phyloP scores from a whole-genome alignment of 2,329 filamentous ascomycete species.

The Pestalotiopsis sp. region DNA sequence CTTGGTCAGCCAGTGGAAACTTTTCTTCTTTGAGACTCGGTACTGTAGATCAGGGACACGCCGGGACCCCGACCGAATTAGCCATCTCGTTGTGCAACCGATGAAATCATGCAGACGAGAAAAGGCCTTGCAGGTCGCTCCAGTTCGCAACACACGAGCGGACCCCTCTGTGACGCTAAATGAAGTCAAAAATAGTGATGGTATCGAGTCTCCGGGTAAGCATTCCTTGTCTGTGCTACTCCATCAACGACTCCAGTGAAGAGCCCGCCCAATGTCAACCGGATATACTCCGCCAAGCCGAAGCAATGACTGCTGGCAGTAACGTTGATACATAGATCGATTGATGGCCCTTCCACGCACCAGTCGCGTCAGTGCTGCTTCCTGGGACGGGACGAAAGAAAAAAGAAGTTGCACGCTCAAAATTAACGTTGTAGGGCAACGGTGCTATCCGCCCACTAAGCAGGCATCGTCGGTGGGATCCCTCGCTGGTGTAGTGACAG shows the following conservation, averaged over 20 bases:
- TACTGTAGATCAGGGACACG: constrained; percentile 27
- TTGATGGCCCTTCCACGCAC: constrained; percentile 4
- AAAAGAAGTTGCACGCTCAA: neutral
- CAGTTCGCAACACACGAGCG: neutral
- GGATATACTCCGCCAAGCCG: neutral
- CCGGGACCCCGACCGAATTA: constrained; percentile 26
- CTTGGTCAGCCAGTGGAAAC: constrained; percentile 15
- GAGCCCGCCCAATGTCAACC: neutral
- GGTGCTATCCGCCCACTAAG: constrained; percentile 1
- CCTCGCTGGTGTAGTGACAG: neutral
- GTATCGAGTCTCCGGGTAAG: neutral
- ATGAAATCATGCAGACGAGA: neutral
- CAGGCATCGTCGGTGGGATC: neutral
- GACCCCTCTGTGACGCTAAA: constrained; percentile 1
- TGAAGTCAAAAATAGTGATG: neutral
- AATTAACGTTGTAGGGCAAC: neutral
- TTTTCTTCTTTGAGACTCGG: constrained; percentile 20
- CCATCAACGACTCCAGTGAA: neutral
- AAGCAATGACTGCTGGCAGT: neutral
- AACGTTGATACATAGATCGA: constrained; percentile 1
- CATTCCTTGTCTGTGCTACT: neutral
- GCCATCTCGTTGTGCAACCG: constrained; percentile 17
- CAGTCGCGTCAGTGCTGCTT: neutral
- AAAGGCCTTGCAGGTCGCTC: neutral
- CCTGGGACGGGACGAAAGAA: neutral